Evolutionary conservation across 257 asterid species (phyloP), one percentile per base, ranked within the genome.

Genomic region (Verbascum thapsus): DNA sequence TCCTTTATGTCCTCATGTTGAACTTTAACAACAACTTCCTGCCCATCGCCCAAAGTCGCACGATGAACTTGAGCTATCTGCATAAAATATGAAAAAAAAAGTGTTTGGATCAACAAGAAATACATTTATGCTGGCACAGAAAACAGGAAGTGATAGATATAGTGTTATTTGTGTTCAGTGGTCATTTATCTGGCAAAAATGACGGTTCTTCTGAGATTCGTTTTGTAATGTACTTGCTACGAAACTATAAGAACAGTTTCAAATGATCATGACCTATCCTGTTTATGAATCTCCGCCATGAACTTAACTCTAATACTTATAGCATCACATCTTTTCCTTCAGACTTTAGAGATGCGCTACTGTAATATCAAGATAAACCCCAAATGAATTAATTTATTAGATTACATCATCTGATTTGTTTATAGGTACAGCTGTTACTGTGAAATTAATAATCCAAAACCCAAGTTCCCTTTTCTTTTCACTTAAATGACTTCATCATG

Each of bases 31-130:
- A 92, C 98, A 50, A 89, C 91, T 54, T 87, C 86, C 75, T 79
- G 82, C 58, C 95, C 90, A 64, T 89, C 95, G 53, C 51, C 67
- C 57, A 89, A 71, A 72, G 97, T 92, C 9, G 98, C 98, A 60
- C 96, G 90, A 79, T 92, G 98, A 76, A 92, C 98, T 85, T 92
- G 98, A 55, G 98, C 98, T 75, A 92, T 92, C 98, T 92, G 85
- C 70, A 26, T 56, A 64, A 64, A 77, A 39, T 43, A 51, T 23
- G 41, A 32, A 35, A 13, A 43, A 38, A 58, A 60, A 22, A 68
- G 96, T 90, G 7, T 57, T 39, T 52, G 38, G 64, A 39, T 62
- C 75, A 59, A 38, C 55, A 49, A 30, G 41, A 66, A 58, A 18
- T 67, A 40, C 32, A 19, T 41, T 60, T 49, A 16, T 37, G 11